Evolutionary conservation across 805 yeast genomes (phyloP).

Genomic region (Kazachstania bromeliacearum): DNA sequence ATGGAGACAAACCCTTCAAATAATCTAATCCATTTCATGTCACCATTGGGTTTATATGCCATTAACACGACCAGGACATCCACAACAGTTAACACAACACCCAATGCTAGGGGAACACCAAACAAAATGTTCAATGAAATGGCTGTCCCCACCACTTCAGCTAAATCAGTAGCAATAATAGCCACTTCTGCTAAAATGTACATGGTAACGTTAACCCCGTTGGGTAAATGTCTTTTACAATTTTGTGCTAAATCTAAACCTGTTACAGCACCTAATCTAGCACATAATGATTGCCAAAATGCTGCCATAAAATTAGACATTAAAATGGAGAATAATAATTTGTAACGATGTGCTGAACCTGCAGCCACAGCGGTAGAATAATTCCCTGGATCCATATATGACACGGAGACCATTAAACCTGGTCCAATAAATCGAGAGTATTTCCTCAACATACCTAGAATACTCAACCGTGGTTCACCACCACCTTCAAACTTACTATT

Average conservation of each 20-base stretch:
- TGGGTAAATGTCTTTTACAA: slow-evolving; percentile 68
- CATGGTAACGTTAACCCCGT: slow-evolving; percentile 46
- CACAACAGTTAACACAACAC: slow-evolving; percentile 74
- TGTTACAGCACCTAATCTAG: slow-evolving; percentile 86
- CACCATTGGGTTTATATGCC: slow-evolving; percentile 82
- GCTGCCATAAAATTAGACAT: slow-evolving; percentile 82
- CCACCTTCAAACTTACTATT: too few species aligned
- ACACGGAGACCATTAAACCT: slow-evolving; percentile 88
- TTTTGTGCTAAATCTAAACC: slow-evolving; percentile 86
- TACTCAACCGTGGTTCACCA: neutral
- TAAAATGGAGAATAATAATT: slow-evolving; percentile 66
- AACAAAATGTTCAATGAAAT: slow-evolving; percentile 80
- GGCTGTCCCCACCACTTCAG: slow-evolving; percentile 97
- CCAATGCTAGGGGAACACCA: slow-evolving; percentile 68
- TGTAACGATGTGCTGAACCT: slow-evolving; percentile 79
- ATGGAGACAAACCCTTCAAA: slow-evolving; percentile 77
- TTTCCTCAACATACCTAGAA: slow-evolving; percentile 30
- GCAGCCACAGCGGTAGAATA: slow-evolving; percentile 92
- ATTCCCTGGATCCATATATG: slow-evolving; percentile 97
- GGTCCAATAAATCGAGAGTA: slow-evolving; percentile 78
- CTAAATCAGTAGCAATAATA: slow-evolving; percentile 90
- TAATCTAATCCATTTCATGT: slow-evolving; percentile 62
- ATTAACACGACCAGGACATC: slow-evolving; percentile 79
- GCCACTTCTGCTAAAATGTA: slow-evolving; percentile 82
- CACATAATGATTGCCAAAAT: slow-evolving; percentile 73